Evolutionary conservation across 202 grass and related monocot genomes (phyloP).

Genomic region (Saccharum hybrid): DNA sequence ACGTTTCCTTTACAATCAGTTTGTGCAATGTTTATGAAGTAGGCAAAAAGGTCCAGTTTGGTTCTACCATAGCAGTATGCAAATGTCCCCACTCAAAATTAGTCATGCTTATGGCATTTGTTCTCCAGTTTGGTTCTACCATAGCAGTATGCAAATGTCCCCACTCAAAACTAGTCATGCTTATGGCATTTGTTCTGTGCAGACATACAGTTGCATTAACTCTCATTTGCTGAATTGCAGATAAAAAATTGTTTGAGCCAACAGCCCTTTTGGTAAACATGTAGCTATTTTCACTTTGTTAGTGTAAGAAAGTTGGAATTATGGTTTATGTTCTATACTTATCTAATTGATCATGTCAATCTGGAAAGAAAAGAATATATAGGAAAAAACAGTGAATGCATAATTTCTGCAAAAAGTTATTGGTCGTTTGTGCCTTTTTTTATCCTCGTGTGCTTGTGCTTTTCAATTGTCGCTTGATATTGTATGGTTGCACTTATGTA

Average conservation of each 20-base stretch:
- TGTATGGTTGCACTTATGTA: conserved; percentile 28
- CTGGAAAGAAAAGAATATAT: neutral
- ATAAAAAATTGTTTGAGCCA: conserved; percentile 20
- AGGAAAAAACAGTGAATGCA: neutral
- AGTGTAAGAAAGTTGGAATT: neutral
- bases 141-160: neutral
- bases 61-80: no score
- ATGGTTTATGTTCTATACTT: conserved; percentile 13
- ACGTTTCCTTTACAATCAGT: conserved; percentile 9
- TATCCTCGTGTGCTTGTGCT: neutral
- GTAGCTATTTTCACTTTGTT: neutral
- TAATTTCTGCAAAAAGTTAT: conserved; percentile 21
- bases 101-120: no score
- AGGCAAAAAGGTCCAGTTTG: neutral
- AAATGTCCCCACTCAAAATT: no score
- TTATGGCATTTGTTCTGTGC: conserved; percentile 1
- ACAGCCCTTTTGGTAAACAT: conserved; percentile 9
- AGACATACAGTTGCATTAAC: conserved; percentile 27
- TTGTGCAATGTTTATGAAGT: conserved; percentile 18
- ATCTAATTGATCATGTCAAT: conserved; percentile 6
- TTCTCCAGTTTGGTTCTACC: conserved; percentile 10
- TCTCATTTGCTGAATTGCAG: conserved; percentile 15
- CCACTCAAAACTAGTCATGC: neutral
- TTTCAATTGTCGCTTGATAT: neutral
- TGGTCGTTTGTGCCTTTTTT: neutral